Evolutionary conservation across 2,329 filamentous ascomycete species (phyloP), one percentile per base, ranked within the genome.

Genomic region (Phyllosticta citriasiana): DNA sequence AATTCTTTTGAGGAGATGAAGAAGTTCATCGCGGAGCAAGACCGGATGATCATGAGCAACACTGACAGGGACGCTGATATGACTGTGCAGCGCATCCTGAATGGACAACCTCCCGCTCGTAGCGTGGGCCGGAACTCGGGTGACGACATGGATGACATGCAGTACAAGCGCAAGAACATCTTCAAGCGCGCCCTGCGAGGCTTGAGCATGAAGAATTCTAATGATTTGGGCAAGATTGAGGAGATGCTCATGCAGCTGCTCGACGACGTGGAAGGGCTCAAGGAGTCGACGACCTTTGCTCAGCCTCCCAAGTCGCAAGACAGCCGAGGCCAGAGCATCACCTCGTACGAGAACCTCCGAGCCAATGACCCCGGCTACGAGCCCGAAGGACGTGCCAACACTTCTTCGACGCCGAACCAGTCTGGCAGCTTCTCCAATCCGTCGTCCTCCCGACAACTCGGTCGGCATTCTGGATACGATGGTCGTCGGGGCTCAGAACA

Each of bases 1-100:
- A 95, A 89, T 67, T 95, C 91, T 0, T 96, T 97, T 71, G 90
- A 96, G 66, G 92, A 96, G 68, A 89, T 99, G 82, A 97, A 94
- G 79, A 88, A 87, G 65, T 88, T 96, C 70, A 88, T 99, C 64
- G 88, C 88, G 57, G 88, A 95, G 66, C 93, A 95, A 63, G 93
- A 97, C 70, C 89, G 90, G 63, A 83, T 91, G 69, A 88, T 97
- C 69, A 90, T 97, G 74, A 87, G 88, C 50, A 87, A 89, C 64
- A 88, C 89, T n/a, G 87, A 92, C 67, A 88, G 89, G 68, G 90
- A 93, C 70, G 93, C 93, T 10, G 91, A 96, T 65, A 86, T 88
- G 71, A 90, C 91, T 0, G 84, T 89, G 26, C 87, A 95, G 68
- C 90, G 88, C 67, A 84, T 89, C 53, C 84, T 97, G 63, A 87